Percentiles rank a stretch among this genome's conserved stretches.
These are phyloP conservation scores for Melampsora americana DNA, from an alignment of 1,284 basidiomycete species.

Conservation along the genomic window DNA sequence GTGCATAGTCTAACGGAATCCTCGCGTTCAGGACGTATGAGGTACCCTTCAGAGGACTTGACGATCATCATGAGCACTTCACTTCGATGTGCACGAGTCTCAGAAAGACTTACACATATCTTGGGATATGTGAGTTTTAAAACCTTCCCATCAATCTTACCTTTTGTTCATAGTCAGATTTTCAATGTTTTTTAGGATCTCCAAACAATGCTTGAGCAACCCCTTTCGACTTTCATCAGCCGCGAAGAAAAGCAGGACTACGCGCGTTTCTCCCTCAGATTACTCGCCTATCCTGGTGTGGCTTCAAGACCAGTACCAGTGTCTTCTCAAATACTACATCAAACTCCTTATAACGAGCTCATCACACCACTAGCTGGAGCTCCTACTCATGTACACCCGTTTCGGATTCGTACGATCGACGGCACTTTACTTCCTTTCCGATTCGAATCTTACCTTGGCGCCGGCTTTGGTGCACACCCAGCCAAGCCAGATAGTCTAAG, in stretches of 20 bases:
- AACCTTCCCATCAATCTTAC: neutral
- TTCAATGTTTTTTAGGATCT: slow-evolving; percentile 11
- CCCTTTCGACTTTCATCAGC: slow-evolving; percentile 29
- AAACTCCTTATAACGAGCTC: slow-evolving; percentile 22
- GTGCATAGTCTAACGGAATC: slow-evolving; percentile 24
- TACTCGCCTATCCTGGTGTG: slow-evolving; percentile 33
- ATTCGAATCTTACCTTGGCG: slow-evolving; percentile 38
- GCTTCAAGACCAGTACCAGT: slow-evolving; percentile 31
- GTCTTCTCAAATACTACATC: slow-evolving; percentile 20
- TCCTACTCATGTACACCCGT: slow-evolving; percentile 23
- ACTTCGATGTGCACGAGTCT: slow-evolving; percentile 33
- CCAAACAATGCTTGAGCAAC: slow-evolving; percentile 32
- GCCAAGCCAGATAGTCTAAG: slow-evolving; percentile 19
- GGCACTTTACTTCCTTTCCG: slow-evolving; percentile 21
- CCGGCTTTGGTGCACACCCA: slow-evolving; percentile 35
- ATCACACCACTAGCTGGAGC: slow-evolving; percentile 20
- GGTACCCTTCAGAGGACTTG: slow-evolving; percentile 5
- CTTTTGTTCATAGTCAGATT: neutral
- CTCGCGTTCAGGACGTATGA: neutral
- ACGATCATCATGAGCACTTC: slow-evolving; percentile 42
- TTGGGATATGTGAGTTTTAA: slow-evolving; percentile 23
- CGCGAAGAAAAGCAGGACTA: slow-evolving; percentile 27
- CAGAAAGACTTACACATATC: slow-evolving; percentile 1
- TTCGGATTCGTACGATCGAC: slow-evolving; percentile 5
- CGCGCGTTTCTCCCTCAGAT: slow-evolving; percentile 21